Evolutionary conservation across 139 green algal genomes (phyloP).

Genomic region (Ettlia oleoabundans): DNA sequence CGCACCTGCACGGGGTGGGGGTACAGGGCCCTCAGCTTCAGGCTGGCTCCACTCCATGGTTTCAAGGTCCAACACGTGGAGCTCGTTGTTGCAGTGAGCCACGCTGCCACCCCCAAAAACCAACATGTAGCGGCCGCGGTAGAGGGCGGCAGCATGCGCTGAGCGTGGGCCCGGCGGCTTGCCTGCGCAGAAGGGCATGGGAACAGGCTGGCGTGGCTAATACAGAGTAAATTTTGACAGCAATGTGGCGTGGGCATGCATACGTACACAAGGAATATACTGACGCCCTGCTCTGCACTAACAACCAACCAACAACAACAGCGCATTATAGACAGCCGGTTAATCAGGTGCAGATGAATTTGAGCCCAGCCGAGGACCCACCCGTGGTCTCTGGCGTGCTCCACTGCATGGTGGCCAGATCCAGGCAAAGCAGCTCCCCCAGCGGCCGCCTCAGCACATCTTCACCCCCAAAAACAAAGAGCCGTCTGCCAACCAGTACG

Average conservation of each 20-base stretch:
- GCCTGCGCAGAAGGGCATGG: background rate
- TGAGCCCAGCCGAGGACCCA: background rate
- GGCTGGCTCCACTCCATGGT: conserved; percentile 68
- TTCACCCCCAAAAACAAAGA: conserved; percentile 90
- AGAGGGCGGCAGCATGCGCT: conserved; percentile 67
- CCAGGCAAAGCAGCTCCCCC: conserved; percentile 71
- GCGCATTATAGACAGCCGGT: background rate
- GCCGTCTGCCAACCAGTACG: conserved; percentile 63
- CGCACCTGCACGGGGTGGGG: conserved; percentile 77
- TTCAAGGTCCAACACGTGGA: conserved; percentile 84
- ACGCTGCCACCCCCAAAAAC: conserved; percentile 86
- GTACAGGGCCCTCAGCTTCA: conserved; percentile 47
- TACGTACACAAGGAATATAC: too few relatives aligned
- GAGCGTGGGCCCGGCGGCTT: conserved; percentile 68
- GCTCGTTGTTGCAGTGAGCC: conserved; percentile 88
- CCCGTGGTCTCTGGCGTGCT: conserved; percentile 22
- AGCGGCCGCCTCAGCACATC: conserved; percentile 70
- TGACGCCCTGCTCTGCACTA: too few relatives aligned
- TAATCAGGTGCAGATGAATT: background rate
- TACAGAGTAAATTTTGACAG: too few relatives aligned
- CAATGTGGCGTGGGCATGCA: too few relatives aligned
- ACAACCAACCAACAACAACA: background rate
- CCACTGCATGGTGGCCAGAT: conserved; percentile 70
- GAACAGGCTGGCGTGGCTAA: background rate
- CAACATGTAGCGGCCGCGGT: conserved; percentile 63